These are phyloP conservation scores for Fagus sylvatica DNA, from an alignment of 306 rosid species.

Conservation along the genomic window DNA sequence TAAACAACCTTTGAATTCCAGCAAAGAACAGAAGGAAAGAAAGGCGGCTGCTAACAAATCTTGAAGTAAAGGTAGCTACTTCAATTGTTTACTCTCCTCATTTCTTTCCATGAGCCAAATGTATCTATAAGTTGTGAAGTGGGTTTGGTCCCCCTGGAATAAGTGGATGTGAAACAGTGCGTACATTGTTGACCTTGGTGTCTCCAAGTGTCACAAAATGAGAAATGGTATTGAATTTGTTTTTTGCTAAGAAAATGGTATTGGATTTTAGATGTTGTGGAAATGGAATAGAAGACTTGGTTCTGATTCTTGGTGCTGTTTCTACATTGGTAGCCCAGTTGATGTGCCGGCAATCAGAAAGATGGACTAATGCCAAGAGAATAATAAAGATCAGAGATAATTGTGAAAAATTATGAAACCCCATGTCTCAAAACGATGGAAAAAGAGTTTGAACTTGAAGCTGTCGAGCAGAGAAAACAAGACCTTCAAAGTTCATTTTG, in stretches of 20 bases:
- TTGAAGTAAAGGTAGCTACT: too few relatives aligned
- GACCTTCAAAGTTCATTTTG: background rate
- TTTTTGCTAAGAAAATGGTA: too few relatives aligned
- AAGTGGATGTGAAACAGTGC: conserved; percentile 40
- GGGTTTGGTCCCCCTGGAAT: conserved; percentile 77
- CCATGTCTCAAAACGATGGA: conserved; percentile 42
- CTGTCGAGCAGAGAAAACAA: too few relatives aligned
- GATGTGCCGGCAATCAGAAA: conserved; percentile 41
- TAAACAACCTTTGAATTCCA: too few relatives aligned
- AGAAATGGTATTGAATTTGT: conserved; percentile 7
- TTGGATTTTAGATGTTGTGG: too few relatives aligned
- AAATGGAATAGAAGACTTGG: conserved; percentile 24
- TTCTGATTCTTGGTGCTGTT: conserved; percentile 31
- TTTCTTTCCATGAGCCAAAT: background rate
- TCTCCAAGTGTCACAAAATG: conserved; percentile 24
- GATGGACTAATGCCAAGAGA: conserved; percentile 32
- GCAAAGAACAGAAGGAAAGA: too few relatives aligned
- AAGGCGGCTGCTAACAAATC: too few relatives aligned
- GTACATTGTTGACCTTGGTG: conserved; percentile 33
- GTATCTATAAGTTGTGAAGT: conserved; percentile 58
- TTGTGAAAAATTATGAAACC: conserved; percentile 29
- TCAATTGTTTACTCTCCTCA: too few relatives aligned
- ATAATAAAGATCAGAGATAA: conserved; percentile 22
- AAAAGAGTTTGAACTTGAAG: background rate
- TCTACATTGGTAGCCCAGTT: conserved; percentile 19